Conservation (phyloP, 441 rosid species). For the Isatis lusitanica region DNA sequence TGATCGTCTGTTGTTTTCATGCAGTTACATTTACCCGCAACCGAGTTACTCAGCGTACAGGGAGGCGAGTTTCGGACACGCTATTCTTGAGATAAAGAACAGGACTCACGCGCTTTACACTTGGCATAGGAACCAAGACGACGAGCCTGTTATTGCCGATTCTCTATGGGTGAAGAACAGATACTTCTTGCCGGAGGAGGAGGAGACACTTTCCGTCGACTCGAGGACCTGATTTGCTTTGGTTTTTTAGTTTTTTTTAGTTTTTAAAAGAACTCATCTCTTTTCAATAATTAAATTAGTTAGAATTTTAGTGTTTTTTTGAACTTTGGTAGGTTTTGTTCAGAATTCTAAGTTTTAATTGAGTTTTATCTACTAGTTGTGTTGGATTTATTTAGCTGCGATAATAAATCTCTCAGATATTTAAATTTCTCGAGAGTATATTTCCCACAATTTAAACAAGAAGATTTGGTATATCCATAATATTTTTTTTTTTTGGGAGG, state of each 20-base stretch:
- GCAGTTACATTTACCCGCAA: constrained; percentile 71
- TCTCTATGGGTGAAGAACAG: constrained; percentile 55
- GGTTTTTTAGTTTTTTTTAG: not conserved
- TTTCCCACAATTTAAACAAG: too few species aligned
- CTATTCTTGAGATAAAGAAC: constrained; percentile 65
- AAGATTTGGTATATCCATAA: too few species aligned
- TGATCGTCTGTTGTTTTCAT: not conserved
- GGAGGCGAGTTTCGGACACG: constrained; percentile 90
- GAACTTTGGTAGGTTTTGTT: not conserved
- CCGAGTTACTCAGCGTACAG: constrained; percentile 87
- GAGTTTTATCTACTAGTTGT: not conserved
- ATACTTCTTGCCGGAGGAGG: constrained; percentile 46
- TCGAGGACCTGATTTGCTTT: not conserved
- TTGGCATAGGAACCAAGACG: constrained; percentile 78
- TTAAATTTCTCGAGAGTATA: too few species aligned
- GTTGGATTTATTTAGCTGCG: not conserved
- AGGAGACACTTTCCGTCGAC: not conserved
- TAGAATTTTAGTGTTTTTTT: not conserved
- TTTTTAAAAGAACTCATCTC: too few species aligned
- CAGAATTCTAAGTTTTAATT: not conserved
- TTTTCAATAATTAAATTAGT: constrained; percentile 7
- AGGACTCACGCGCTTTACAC: constrained; percentile 70
- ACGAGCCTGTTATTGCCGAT: constrained; percentile 58
- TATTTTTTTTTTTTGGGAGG: too few species aligned
- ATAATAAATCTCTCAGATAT: not conserved